Base-by-base conservation (phyloP, 1,284 basidiomycete genomes). In the Meripilus lineatus region DNA sequence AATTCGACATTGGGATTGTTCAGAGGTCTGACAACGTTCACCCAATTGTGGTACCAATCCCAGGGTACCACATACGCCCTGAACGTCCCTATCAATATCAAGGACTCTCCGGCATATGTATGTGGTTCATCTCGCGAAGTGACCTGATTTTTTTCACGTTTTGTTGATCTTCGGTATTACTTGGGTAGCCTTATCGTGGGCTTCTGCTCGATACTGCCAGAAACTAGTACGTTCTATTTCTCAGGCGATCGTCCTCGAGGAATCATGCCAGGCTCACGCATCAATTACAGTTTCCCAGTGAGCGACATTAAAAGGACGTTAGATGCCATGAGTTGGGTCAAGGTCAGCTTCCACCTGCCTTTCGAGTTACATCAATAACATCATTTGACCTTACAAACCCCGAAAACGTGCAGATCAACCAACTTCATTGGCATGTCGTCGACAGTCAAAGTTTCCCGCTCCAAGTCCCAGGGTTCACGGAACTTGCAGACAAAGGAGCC, bases 261-360 rank as follows among this genome's bases (percentile, higher is more conserved):
- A 40, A n/a, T 28, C 14, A 21, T 14, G 17, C n/a, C 24, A 17
- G 18, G 15, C 13, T 7, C 11, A 13, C 17, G 22, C 5, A 30
- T n/a, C 28, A 11, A 30, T 4, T 34, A 2, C 26, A 59, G 83
- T 58, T 87, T 83, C 62, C 74, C 84, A 0, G 70, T 83, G 5
- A 34, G 59, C 0, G 81, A 85, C 51, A 77, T 93, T 57, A 72
- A 81, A 45, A 75, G 82, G 23, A 85, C 84, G 4, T 63, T 96
- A 10, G 85, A 92, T 52, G 81, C 86, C 1, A 93, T 93, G 90
- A 82, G 81, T 46, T 81, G 80, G 76, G 84, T 88, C 52, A 95
- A 95, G 70, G 80, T 89, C 42, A 10, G 24, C 17, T 5, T 14
- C 18, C 1, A n/a, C n/a, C 11, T 40, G 21, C 18, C 4, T 32